phyloP scores from a whole-genome alignment of 352 stramenopile genomes.

The Pythium diclinum region DNA sequence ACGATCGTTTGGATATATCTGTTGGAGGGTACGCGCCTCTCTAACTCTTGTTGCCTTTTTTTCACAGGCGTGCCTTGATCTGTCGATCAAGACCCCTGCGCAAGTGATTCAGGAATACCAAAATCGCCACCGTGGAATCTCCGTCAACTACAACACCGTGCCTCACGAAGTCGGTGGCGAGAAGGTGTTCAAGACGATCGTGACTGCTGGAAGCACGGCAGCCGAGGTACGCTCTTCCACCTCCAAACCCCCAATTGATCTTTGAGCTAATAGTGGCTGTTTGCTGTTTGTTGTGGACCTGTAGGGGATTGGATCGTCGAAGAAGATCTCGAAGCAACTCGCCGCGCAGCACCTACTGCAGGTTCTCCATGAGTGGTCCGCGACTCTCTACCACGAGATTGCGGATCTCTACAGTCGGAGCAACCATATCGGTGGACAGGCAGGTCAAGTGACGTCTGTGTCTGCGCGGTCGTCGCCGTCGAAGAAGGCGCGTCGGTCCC shows the following conservation, averaged over 20 bases:
- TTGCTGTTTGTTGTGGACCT: background rate
- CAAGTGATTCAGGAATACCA: constrained; percentile 87
- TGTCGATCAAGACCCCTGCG: constrained; percentile 77
- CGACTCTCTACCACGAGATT: constrained; percentile 55
- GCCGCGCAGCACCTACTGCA: constrained; percentile 67
- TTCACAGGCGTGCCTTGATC: constrained; percentile 61
- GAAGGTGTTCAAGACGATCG: constrained; percentile 83
- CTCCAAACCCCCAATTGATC: background rate
- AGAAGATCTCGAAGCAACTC: constrained; percentile 80
- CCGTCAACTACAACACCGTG: constrained; percentile 81
- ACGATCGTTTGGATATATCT: background rate
- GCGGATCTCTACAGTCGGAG: constrained; percentile 68
- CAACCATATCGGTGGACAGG: constrained; percentile 33
- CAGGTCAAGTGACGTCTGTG: background rate
- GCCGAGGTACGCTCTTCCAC: constrained; percentile 46
- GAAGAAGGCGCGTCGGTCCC: constrained; percentile 24
- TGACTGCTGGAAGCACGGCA: constrained; percentile 56
- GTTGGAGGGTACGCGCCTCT: background rate
- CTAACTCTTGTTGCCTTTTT: background rate
- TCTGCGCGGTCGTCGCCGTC: constrained; percentile 12
- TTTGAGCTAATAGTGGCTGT: background rate
- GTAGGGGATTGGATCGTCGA: constrained; percentile 69
- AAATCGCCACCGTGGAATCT: constrained; percentile 73
- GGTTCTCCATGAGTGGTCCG: constrained; percentile 54
- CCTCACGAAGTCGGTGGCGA: constrained; percentile 43